A percentile compares a stretch with the other conserved stretches of the same genome.
These are phyloP conservation scores for Talaromyces thailandensis DNA, from an alignment of 495 filamentous ascomycete genomes.

Conservation along the genomic window DNA sequence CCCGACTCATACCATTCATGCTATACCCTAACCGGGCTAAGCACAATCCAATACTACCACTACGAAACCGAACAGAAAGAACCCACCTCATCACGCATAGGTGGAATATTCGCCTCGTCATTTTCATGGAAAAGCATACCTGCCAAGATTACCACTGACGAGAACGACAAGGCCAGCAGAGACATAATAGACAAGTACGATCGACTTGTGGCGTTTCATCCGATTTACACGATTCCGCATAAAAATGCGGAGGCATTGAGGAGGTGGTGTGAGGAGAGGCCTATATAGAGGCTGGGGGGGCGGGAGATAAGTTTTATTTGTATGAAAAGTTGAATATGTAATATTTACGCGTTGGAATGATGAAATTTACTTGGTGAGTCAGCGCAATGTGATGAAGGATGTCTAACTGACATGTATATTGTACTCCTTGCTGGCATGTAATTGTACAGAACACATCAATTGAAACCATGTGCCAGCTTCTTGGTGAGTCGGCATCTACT, in stretches of 20 bases:
- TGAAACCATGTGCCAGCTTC: no score
- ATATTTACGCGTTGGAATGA: neutral
- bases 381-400: no score
- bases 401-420: no score
- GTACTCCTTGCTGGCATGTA: neutral
- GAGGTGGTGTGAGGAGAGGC: constrained; percentile 46
- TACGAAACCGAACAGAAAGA: constrained; percentile 40
- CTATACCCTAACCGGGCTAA: constrained; percentile 83
- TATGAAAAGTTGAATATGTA: neutral
- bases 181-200: constrained; percentile 41
- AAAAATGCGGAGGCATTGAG: constrained; percentile 53
- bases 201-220: constrained; percentile 53
- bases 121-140: constrained; percentile 57
- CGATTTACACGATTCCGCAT: constrained; percentile 77
- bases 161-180: constrained; percentile 28
- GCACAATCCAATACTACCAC: constrained; percentile 69
- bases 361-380: neutral
- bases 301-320: neutral
- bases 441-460: no score
- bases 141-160: constrained; percentile 27
- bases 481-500: no score
- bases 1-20: constrained; percentile 87
- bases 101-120: constrained; percentile 37
- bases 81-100: constrained; percentile 18
- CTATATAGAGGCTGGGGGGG: neutral